Evolutionary conservation across 2,329 filamentous ascomycete genomes (phyloP), one percentile per base, ranked within the genome.

Genomic region (Thermoascus crustaceus): DNA sequence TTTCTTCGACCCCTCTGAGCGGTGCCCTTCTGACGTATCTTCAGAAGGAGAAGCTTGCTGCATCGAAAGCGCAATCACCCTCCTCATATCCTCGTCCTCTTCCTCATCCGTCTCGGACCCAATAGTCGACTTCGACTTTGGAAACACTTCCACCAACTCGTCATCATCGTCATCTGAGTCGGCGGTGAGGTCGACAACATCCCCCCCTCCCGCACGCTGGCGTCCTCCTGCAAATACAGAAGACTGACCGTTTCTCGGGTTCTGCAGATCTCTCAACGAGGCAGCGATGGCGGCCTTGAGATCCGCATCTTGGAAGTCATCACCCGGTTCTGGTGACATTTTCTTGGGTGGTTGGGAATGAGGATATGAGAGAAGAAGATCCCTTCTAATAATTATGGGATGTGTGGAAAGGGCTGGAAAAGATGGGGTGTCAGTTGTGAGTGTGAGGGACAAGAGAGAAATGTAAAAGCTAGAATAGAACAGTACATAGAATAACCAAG

Each of bases 251-350:
- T 20, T 27, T 16, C 19, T 13, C 14, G 39, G 17, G 19, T 16
- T 20, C 5, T 36, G 34, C 6, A 32, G 21, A n/a, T 52, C 45
- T 16, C 21, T 24, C 4, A 53, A 34, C 6, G 55, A 57, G 8
- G 46, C 37, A 19, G 42, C 46, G 24, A 50, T 44, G 9, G 49
- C 49, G 6, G 37, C 40, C 19, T 33, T 45, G n/a, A 57, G 37
- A 5, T 51, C 49, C 23, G 49, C 45, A 17, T 53, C 52, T 8
- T 50, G 41, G 14, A 33, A 10, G 16, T 46, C 39, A 17, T 26
- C 30, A 26, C n/a, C n/a, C n/a, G n/a, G n/a, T n/a, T n/a, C n/a
- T n/a, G 33, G 13, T 9, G 37, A 32, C 40, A 42, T 42, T 10
- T 24, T 34, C 21, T 14, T 34, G 7, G n/a, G n/a, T n/a, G n/a